phyloP scores from a whole-genome alignment of 2,329 filamentous ascomycete species.

The Dryadomyces quercivorus region DNA sequence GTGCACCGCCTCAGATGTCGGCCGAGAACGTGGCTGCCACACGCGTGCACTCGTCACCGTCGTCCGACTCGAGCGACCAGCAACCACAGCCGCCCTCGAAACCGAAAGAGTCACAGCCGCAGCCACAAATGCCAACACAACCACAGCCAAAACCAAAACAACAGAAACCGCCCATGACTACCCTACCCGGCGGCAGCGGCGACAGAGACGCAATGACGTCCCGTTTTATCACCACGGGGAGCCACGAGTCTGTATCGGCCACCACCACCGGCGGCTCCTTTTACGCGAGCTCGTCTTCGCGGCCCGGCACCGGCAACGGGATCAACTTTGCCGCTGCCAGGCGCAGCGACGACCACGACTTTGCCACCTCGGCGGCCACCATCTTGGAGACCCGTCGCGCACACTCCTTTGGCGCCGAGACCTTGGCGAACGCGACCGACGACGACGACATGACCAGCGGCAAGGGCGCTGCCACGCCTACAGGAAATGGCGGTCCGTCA shows the following conservation, averaged over 20 bases:
- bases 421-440: slow-evolving; percentile 3
- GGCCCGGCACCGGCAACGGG: slow-evolving; percentile 6
- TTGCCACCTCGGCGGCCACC: no score
- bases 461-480: not conserved
- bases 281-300: slow-evolving; percentile 24
- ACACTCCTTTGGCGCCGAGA: slow-evolving; percentile 26
- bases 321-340: slow-evolving; percentile 16
- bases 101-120: slow-evolving; percentile 8
- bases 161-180: slow-evolving; percentile 9
- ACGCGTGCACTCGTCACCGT: slow-evolving; percentile 15
- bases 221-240: slow-evolving; percentile 38
- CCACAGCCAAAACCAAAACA: slow-evolving; percentile 23
- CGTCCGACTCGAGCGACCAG: slow-evolving; percentile 13
- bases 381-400: slow-evolving; percentile 19
- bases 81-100: no score
- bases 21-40: slow-evolving; percentile 28
- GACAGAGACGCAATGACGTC: slow-evolving; percentile 40
- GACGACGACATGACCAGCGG: not conserved
- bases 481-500: no score
- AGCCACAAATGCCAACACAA: slow-evolving; percentile 25
- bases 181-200: slow-evolving; percentile 24
- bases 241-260: slow-evolving; percentile 31
- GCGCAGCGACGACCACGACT: not conserved
- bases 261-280: slow-evolving; percentile 40
- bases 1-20: slow-evolving; percentile 53